Conservation (phyloP, 371 early-diverging fungal species). For the Actinomucor elegans region DNA sequence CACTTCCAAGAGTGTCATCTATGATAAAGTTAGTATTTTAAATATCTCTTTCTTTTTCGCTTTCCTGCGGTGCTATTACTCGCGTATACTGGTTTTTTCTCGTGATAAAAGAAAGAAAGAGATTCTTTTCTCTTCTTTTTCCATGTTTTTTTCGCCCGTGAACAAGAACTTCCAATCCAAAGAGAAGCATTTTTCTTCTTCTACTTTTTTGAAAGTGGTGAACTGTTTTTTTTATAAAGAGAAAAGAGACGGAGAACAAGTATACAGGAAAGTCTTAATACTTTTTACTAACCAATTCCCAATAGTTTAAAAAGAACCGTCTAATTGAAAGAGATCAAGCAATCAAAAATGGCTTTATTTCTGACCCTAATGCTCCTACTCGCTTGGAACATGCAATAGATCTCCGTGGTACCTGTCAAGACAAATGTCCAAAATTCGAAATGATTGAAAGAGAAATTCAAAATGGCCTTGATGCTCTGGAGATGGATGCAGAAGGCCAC, state of each 20-base stretch:
- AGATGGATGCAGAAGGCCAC: conserved; percentile 57
- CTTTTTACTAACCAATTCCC: background rate
- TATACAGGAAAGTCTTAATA: background rate
- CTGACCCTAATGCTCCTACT: conserved; percentile 57
- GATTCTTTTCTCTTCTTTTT: no score
- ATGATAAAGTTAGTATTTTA: conserved; percentile 26
- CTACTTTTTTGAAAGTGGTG: background rate
- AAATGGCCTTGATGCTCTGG: conserved; percentile 70
- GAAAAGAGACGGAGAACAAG: background rate
- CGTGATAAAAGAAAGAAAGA: no score
- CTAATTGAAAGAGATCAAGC: conserved; percentile 46
- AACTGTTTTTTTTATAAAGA: background rate
- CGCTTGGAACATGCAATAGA: conserved; percentile 67
- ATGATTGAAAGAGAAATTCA: conserved; percentile 84
- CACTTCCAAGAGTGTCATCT: conserved; percentile 21
- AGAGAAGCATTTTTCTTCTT: no score
- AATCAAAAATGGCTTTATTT: conserved; percentile 52
- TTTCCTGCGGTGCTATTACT: no score
- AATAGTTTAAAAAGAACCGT: conserved; percentile 46
- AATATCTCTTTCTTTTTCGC: background rate
- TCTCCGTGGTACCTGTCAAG: conserved; percentile 78
- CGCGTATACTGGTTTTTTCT: no score
- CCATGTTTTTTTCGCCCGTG: no score
- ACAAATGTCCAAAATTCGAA: conserved; percentile 92
- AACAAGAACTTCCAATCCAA: background rate